Conservation (phyloP, 2,329 filamentous ascomycete genomes). For the Pseudocercospora cruenta region DNA sequence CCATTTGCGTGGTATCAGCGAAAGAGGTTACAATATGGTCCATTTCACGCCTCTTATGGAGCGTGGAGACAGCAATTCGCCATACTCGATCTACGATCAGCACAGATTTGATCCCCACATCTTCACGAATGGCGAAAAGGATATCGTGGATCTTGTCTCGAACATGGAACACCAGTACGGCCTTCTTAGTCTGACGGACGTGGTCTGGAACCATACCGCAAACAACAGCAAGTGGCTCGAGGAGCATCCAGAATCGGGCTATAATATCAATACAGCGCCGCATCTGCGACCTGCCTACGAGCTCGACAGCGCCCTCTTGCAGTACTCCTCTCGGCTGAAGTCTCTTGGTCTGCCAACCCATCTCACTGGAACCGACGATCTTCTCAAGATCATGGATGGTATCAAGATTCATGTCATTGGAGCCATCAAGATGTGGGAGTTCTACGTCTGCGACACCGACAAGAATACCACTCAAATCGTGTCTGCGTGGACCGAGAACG, state of each 20-base stretch:
- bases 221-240: slow-evolving; percentile 94
- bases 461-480: slow-evolving; percentile 69
- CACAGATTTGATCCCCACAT: slow-evolving; percentile 77
- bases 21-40: slow-evolving; percentile 96
- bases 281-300: slow-evolving; percentile 69
- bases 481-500: slow-evolving; percentile 70
- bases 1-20: slow-evolving; percentile 83
- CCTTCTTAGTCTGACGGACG: slow-evolving; percentile 86
- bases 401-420: slow-evolving; percentile 80
- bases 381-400: slow-evolving; percentile 79
- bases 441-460: slow-evolving; percentile 82
- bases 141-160: slow-evolving; percentile 74
- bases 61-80: slow-evolving; percentile 88
- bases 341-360: slow-evolving; percentile 75
- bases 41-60: slow-evolving; percentile 95
- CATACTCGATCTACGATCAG: slow-evolving; percentile 96
- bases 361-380: slow-evolving; percentile 70
- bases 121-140: slow-evolving; percentile 83
- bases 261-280: slow-evolving; percentile 89
- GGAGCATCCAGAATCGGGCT: slow-evolving; percentile 92
- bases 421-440: slow-evolving; percentile 85
- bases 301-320: slow-evolving; percentile 73
- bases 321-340: slow-evolving; percentile 65
- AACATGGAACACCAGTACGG: slow-evolving; percentile 85
- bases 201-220: slow-evolving; percentile 97